phyloP scores from a whole-genome alignment of 164 flowering plant genomes.

The Dillenia suffruticosa region DNA sequence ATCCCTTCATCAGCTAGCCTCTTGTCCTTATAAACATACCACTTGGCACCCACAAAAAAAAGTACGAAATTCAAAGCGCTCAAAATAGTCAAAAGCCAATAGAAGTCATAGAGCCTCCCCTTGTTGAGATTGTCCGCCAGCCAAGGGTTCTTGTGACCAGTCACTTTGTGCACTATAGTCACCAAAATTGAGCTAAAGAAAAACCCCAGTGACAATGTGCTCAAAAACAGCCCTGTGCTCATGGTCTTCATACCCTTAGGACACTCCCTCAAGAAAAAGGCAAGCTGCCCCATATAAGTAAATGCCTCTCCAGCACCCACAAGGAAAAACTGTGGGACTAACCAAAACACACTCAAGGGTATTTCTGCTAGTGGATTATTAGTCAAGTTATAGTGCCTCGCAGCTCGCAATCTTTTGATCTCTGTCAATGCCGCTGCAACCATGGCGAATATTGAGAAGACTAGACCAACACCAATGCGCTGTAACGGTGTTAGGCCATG shows the following conservation, averaged over 20 bases:
- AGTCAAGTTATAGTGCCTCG: slow-evolving; percentile 26
- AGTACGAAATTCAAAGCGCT: slow-evolving; percentile 47
- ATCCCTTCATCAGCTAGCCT: slow-evolving; percentile 47
- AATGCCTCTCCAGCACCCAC: slow-evolving; percentile 88
- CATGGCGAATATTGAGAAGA: slow-evolving; percentile 66
- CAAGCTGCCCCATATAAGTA: slow-evolving; percentile 74
- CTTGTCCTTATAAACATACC: slow-evolving; percentile 72
- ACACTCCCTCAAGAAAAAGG: slow-evolving; percentile 76
- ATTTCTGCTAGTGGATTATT: slow-evolving; percentile 30
- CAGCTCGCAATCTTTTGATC: slow-evolving; percentile 43
- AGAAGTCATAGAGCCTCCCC: slow-evolving; percentile 71
- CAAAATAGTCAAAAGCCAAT: slow-evolving; percentile 64
- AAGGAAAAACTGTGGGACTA: slow-evolving; percentile 66
- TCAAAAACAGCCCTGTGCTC: slow-evolving; percentile 83
- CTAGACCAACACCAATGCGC: slow-evolving; percentile 62
- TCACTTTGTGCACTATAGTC: slow-evolving; percentile 50
- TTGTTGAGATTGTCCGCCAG: slow-evolving; percentile 62
- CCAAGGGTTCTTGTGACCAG: slow-evolving; percentile 49
- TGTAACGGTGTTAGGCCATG: slow-evolving; percentile 73
- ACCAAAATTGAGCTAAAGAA: slow-evolving; percentile 70
- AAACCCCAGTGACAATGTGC: slow-evolving; percentile 71
- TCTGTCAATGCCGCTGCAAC: slow-evolving; percentile 60
- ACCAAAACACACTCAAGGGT: slow-evolving; percentile 67
- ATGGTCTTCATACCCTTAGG: slow-evolving; percentile 91
- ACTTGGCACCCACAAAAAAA: slow-evolving; percentile 39